Conservation (phyloP, 805 yeast species). For the Teunomyces lycoperdinae region DNA sequence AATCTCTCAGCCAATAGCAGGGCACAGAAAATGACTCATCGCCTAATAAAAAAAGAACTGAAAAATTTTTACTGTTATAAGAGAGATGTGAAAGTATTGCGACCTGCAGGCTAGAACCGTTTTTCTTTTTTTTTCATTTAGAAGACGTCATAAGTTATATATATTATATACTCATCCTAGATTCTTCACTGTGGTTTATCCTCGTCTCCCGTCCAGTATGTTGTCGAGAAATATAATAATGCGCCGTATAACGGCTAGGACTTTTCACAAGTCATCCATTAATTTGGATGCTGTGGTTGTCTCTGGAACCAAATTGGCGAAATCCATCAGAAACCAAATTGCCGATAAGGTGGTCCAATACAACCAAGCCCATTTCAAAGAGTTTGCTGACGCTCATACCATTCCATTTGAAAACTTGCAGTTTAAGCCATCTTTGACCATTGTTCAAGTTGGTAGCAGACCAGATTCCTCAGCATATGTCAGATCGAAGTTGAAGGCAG, state of each 20-base stretch:
- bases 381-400: conserved; percentile 12
- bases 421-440: conserved; percentile 74
- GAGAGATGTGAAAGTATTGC: neutral
- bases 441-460: conserved; percentile 85
- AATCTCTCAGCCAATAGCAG: conserved; percentile 2
- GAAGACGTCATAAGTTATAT: neutral
- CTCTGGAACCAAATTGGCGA: conserved; percentile 44
- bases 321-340: conserved; percentile 31
- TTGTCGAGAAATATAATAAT: conserved; percentile 1
- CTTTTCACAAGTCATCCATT: conserved; percentile 9
- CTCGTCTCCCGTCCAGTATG: neutral
- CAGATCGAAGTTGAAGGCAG: conserved; percentile 86
- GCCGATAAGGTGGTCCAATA: conserved; percentile 40
- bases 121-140: neutral
- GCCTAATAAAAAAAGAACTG: neutral
- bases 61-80: neutral
- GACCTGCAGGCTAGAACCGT: neutral
- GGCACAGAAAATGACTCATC: conserved; percentile 1
- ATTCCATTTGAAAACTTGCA: conserved; percentile 28
- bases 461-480: conserved; percentile 93
- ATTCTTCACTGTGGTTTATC: neutral
- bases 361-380: conserved; percentile 29
- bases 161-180: neutral
- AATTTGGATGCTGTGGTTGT: conserved; percentile 34
- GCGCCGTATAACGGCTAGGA: conserved; percentile 1